Percentiles rank a stretch among this genome's conserved stretches.
Evolutionary conservation across 108 stramenopile genomes (phyloP).

Genomic region (Mayamaea pseudoterrestris): DNA sequence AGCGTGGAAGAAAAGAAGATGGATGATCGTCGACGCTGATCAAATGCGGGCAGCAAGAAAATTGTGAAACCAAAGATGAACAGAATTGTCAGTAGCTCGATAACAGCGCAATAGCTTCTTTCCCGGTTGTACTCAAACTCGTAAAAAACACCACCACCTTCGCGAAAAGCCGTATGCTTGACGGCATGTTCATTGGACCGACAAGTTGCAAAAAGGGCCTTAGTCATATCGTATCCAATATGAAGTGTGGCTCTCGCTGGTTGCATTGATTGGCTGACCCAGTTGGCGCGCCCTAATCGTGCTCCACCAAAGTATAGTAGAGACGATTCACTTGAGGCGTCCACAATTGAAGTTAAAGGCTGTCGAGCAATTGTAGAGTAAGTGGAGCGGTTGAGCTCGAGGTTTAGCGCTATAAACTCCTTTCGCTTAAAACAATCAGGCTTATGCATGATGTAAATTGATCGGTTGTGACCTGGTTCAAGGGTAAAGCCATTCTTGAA

Average conservation of each 20-base stretch:
- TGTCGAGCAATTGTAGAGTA: background rate
- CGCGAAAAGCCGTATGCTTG: no score
- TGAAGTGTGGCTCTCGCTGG: background rate
- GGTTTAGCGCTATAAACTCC: slow-evolving; percentile 40
- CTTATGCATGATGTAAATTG: slow-evolving; percentile 46
- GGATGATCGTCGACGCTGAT: background rate
- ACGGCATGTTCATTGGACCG: no score
- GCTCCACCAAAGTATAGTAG: background rate
- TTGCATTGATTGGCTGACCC: background rate
- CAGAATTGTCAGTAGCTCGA: background rate
- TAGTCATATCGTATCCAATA: background rate
- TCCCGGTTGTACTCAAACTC: no score
- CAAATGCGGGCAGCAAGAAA: background rate
- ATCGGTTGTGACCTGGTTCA: slow-evolving; percentile 41
- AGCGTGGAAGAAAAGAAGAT: background rate
- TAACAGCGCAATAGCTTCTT: background rate
- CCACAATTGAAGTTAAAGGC: background rate
- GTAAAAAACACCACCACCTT: no score
- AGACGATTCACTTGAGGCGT: background rate
- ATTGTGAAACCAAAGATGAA: background rate
- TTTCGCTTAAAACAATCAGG: slow-evolving; percentile 43
- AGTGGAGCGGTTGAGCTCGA: slow-evolving; percentile 9
- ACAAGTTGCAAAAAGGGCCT: no score
- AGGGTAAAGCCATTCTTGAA: slow-evolving; percentile 6
- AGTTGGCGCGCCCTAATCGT: background rate